Percentiles rank a stretch among this genome's conserved stretches.
phyloP scores from a whole-genome alignment of 257 asterid species.

The Osmanthus fragrans region DNA sequence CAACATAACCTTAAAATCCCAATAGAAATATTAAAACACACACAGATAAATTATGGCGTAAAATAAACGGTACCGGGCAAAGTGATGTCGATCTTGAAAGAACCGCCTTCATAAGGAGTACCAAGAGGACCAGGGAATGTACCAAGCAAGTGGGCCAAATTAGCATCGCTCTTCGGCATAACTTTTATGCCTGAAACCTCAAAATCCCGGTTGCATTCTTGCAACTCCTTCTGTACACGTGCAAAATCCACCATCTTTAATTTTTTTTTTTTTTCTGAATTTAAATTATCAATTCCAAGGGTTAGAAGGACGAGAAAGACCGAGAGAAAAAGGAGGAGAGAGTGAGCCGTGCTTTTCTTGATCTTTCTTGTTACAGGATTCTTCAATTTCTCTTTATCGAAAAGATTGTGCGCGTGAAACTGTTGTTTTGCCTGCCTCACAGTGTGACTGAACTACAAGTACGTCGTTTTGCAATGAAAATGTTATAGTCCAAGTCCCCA shows the following conservation, averaged over 20 bases:
- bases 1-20: neutral
- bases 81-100: slow-evolving; percentile 85
- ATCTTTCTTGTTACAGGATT: neutral
- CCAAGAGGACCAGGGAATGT: slow-evolving; percentile 88
- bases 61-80: slow-evolving; percentile 52
- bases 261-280: neutral
- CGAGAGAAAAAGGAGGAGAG: neutral
- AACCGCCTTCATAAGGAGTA: slow-evolving; percentile 94
- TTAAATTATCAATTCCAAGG: neutral
- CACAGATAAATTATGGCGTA: neutral
- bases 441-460: too few relatives aligned
- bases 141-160: slow-evolving; percentile 70
- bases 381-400: neutral
- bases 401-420: too few relatives aligned
- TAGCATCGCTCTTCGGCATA: slow-evolving; percentile 55
- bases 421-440: too few relatives aligned
- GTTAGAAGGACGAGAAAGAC: neutral
- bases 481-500: too few relatives aligned
- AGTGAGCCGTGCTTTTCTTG: neutral
- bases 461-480: too few relatives aligned
- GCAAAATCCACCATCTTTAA: slow-evolving; percentile 75
- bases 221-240: slow-evolving; percentile 85
- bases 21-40: neutral
- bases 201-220: slow-evolving; percentile 80
- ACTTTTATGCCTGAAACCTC: slow-evolving; percentile 80